Base-by-base conservation (phyloP, 2,329 filamentous ascomycete genomes). In the Cladosporium velox region DNA sequence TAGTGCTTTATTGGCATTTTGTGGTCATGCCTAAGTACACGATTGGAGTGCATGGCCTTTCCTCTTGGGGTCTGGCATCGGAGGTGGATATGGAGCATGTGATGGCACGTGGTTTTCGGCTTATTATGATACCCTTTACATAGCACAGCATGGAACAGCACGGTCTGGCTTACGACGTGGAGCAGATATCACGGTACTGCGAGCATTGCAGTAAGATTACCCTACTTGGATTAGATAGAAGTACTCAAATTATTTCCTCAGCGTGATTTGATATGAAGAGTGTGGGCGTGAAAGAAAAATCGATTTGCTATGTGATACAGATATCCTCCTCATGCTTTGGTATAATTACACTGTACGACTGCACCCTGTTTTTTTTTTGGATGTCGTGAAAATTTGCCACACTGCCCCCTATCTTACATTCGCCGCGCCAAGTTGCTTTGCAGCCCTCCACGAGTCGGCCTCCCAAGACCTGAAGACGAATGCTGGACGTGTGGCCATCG, bases 91-190 rank as follows among this genome's bases (percentile, higher is more conserved):
- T 28, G 24, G 38, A 30, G 24, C 14, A n/a, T n/a, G 38, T 47
- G 35, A 35, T 18, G 7, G 35, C 24, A 59, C 12, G 38, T 38
- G 28, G 12, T 59, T 26, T 30, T 32, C 41, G 32, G 57, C 21
- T 44, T 28, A 59, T 41, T 18, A 59, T 35, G 57, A 59, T 59
- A 59, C 57, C 57, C 57, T 41, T 30, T 58, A 58, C 34, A 58
- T n/a, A 59, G 34, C 57, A 59, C 35, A 21, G 35, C 55, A 59
- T 38, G 35, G 26, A 38, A 47, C 11, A 47, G 35, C 14, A 44
- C 57, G n/a, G 57, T 35, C 34, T 59, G 30, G 12, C 49, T 10
- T 8, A 30, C n/a, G 41, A 47, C 11, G 24, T 32, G 26, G 44
- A 55, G 35, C 32, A 64, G 60, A 64, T 14, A 55, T 35, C 32